Evolutionary conservation across 164 flowering plant genomes (phyloP).

Genomic region (Kingdonia uniflora): DNA sequence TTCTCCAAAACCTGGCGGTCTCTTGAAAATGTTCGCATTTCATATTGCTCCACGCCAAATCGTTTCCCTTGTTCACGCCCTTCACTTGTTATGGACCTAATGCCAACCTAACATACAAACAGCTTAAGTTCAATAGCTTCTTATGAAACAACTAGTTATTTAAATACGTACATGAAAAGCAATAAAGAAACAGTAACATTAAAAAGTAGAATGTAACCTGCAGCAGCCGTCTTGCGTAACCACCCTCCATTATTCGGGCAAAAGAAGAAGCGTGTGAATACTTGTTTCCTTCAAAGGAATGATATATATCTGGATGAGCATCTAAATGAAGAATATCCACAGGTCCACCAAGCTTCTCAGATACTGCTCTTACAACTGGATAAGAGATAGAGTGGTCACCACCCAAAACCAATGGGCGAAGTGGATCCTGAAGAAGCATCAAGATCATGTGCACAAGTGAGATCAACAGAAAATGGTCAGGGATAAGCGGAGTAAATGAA

Average conservation of each 20-base stretch:
- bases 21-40: slow-evolving; percentile 88
- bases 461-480: background rate
- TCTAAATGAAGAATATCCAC: slow-evolving; percentile 95
- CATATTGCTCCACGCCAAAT: slow-evolving; percentile 92
- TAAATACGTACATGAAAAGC: background rate
- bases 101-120: slow-evolving; percentile 58
- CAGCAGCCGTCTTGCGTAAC: slow-evolving; percentile 87
- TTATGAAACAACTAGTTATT: background rate
- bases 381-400: slow-evolving; percentile 97
- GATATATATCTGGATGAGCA: slow-evolving; percentile 99
- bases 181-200: background rate
- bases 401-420: slow-evolving; percentile 87
- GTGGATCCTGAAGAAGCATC: slow-evolving; percentile 48
- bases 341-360: slow-evolving; percentile 96
- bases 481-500: too few relatives aligned
- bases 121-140: background rate
- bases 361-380: slow-evolving; percentile 91
- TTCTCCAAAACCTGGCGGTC: slow-evolving; percentile 77
- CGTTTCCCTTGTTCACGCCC: slow-evolving; percentile 92
- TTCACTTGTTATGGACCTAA: slow-evolving; percentile 80
- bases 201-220: slow-evolving; percentile 34
- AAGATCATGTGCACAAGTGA: background rate
- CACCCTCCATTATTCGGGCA: slow-evolving; percentile 99
- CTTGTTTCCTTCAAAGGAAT: slow-evolving; percentile 87
- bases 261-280: slow-evolving; percentile 98